A percentile compares a stretch with the other conserved stretches of the same genome.
Evolutionary conservation across 345 rosid species (phyloP).

Genomic region (Sonneratia caseolaris): DNA sequence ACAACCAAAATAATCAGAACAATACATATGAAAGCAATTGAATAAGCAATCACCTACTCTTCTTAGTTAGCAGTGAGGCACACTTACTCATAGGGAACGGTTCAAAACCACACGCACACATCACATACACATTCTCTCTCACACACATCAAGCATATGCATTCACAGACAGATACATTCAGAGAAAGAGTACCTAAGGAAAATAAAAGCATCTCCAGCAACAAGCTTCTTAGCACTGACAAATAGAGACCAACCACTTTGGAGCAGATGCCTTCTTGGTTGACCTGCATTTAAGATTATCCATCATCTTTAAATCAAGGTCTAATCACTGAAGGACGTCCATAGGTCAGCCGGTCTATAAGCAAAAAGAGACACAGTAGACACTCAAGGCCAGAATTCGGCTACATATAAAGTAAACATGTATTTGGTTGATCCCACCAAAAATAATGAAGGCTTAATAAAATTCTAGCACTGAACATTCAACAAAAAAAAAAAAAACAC

Average conservation of each 20-base stretch:
- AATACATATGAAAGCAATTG: not conserved
- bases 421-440: not conserved
- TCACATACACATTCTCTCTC: not conserved
- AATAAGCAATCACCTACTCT: not conserved
- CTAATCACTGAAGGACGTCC: not conserved
- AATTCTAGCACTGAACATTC: not conserved
- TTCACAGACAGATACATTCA: not conserved
- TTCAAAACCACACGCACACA: not conserved
- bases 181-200: conserved; percentile 33
- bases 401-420: not conserved
- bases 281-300: conserved; percentile 24
- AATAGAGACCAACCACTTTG: conserved; percentile 61
- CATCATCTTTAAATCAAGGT: not conserved
- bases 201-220: conserved; percentile 63
- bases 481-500: not conserved
- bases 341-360: not conserved
- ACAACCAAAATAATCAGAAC: not conserved
- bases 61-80: not conserved
- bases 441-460: not conserved
- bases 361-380: not conserved
- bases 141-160: not conserved
- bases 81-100: not conserved
- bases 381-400: not conserved
- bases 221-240: conserved; percentile 53
- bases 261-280: conserved; percentile 60